Conservation (phyloP, 2,329 filamentous ascomycete genomes). For the Scopulariopsis brevicaulis region DNA sequence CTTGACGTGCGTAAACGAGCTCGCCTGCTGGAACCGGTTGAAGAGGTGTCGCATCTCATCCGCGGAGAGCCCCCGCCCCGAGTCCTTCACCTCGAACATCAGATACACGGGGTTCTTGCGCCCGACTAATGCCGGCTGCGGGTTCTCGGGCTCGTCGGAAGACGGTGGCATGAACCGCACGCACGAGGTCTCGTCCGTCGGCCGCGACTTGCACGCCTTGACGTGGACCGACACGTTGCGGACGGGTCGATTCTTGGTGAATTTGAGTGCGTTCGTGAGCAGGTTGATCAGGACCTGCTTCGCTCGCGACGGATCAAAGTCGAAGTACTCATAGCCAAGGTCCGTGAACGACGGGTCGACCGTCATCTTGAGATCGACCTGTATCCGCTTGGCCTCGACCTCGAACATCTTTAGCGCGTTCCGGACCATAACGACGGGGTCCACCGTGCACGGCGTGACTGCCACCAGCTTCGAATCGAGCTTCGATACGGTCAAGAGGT, state of each 20-base stretch:
- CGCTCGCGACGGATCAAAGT: slow-evolving; percentile 61
- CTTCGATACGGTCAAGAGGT: slow-evolving; percentile 63
- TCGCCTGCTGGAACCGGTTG: slow-evolving; percentile 69
- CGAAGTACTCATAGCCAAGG: slow-evolving; percentile 51
- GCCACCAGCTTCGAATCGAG: slow-evolving; percentile 65
- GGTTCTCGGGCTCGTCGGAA: slow-evolving; percentile 5
- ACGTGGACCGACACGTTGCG: slow-evolving; percentile 41
- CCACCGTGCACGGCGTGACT: slow-evolving; percentile 58
- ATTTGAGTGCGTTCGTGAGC: slow-evolving; percentile 73
- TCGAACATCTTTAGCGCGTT: slow-evolving; percentile 69
- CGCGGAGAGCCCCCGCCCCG: slow-evolving; percentile 59
- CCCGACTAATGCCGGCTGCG: slow-evolving; percentile 6
- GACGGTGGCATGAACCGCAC: slow-evolving; percentile 48
- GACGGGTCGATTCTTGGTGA: slow-evolving; percentile 53
- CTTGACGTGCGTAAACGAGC: slow-evolving; percentile 62
- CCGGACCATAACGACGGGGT: slow-evolving; percentile 55
- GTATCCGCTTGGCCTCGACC: slow-evolving; percentile 57
- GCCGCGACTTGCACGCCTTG: slow-evolving; percentile 27
- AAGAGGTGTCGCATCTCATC: slow-evolving; percentile 67
- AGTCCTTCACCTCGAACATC: slow-evolving; percentile 65
- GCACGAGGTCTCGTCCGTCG: slow-evolving; percentile 25
- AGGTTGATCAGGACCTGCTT: slow-evolving; percentile 74
- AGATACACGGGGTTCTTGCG: slow-evolving; percentile 45
- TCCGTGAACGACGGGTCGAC: slow-evolving; percentile 50
- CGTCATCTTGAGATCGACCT: slow-evolving; percentile 54